Evolutionary conservation across 2,329 filamentous ascomycete species (phyloP).

Genomic region (Byssochlamys sp.): DNA sequence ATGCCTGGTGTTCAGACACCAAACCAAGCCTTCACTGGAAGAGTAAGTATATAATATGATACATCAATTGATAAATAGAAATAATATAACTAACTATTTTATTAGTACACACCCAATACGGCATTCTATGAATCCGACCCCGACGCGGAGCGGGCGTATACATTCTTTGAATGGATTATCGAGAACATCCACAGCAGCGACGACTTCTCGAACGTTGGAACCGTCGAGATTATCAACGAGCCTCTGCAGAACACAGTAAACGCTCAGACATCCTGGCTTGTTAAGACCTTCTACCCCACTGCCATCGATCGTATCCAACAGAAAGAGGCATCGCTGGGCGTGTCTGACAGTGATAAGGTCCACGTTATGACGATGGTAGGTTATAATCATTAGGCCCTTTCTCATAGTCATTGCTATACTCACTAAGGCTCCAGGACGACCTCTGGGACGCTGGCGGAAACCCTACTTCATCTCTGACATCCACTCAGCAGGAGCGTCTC

Average conservation of each 20-base stretch:
- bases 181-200: conserved; percentile 38
- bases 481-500: not conserved
- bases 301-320: conserved; percentile 2
- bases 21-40: conserved; percentile 36
- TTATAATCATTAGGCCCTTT: not conserved
- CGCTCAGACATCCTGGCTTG: conserved; percentile 27
- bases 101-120: not conserved
- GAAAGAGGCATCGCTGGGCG: conserved; percentile 1
- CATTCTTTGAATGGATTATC: conserved; percentile 45
- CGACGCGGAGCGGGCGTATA: conserved; percentile 43
- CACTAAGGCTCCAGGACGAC: not conserved
- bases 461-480: not conserved
- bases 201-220: conserved; percentile 44
- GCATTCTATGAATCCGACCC: conserved; percentile 19
- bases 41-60: conserved; percentile 10
- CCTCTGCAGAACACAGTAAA: conserved; percentile 18
- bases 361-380: conserved; percentile 4
- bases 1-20: conserved; percentile 37
- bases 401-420: not conserved
- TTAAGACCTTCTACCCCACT: conserved; percentile 19
- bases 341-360: not conserved
- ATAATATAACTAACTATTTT: not conserved
- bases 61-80: not conserved
- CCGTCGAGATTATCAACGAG: conserved; percentile 48
- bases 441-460: not conserved